Evolutionary conservation across 225 moss, liverwort and hornwort species (phyloP).

Genomic region (Straminergon stramineum): DNA sequence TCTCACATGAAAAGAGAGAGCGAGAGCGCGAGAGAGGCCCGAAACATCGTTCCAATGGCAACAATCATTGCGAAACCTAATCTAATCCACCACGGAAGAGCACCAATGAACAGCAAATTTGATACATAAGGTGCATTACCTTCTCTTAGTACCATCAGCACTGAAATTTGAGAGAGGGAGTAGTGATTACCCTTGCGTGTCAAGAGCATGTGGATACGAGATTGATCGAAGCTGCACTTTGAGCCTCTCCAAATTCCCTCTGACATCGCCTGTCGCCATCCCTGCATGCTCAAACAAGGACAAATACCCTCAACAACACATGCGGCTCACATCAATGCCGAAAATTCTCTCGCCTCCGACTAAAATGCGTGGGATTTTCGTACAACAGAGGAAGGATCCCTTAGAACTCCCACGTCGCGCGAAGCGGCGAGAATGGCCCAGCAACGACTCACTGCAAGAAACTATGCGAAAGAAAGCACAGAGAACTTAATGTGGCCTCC

Average conservation of each 20-base stretch:
- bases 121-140: neutral
- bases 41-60: neutral
- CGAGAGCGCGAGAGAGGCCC: neutral
- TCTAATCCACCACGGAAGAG: neutral
- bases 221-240: slow-evolving; percentile 83
- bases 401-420: neutral
- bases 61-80: neutral
- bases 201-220: slow-evolving; percentile 72
- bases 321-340: neutral
- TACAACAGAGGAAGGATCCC: neutral
- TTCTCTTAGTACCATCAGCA: neutral
- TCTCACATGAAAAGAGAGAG: neutral
- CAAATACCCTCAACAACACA: neutral
- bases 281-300: neutral
- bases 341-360: neutral
- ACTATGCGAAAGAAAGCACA: neutral
- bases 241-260: slow-evolving; percentile 84
- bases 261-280: slow-evolving; percentile 90
- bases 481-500: neutral
- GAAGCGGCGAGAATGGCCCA: neutral
- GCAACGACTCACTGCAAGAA: slow-evolving; percentile 26
- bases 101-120: neutral
- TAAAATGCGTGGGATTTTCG: neutral
- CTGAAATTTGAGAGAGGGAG: neutral
- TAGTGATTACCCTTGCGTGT: slow-evolving; percentile 56